A percentile compares a stretch with the other conserved stretches of the same genome.
Evolutionary conservation across 352 stramenopile species (phyloP).

Genomic region (Pythium phragmitis): DNA sequence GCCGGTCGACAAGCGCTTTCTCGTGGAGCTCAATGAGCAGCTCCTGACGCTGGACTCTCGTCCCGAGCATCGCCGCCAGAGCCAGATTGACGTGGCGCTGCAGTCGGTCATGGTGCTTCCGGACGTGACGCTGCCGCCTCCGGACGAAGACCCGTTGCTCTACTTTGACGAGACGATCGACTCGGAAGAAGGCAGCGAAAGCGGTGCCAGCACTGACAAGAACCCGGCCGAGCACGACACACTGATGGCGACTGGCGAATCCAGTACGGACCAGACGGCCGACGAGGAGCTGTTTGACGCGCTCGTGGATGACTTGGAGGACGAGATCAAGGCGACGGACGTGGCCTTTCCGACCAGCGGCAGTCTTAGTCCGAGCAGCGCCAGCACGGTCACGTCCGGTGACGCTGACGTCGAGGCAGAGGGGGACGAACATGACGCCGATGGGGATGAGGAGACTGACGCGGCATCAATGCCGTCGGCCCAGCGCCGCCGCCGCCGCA

Average conservation of each 20-base stretch:
- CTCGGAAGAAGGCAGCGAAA: constrained; percentile 15
- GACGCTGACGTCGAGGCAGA: neutral
- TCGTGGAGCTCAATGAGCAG: constrained; percentile 63
- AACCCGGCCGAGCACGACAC: constrained; percentile 26
- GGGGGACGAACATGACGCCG: constrained; percentile 26
- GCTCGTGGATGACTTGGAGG: constrained; percentile 11
- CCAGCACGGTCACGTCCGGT: constrained; percentile 15
- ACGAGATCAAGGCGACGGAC: neutral
- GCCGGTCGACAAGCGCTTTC: constrained; percentile 57
- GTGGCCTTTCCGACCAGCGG: too few species aligned
- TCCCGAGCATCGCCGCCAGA: constrained; percentile 58
- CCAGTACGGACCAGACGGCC: constrained; percentile 29
- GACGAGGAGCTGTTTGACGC: constrained; percentile 35
- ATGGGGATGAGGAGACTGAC: constrained; percentile 9
- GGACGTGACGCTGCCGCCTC: constrained; percentile 67
- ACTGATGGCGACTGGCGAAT: constrained; percentile 8
- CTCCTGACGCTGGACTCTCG: constrained; percentile 54
- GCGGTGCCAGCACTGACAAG: constrained; percentile 9
- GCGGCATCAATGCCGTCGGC: constrained; percentile 1
- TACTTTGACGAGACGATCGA: constrained; percentile 34
- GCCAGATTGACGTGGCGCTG: constrained; percentile 72
- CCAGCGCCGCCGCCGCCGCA: constrained; percentile 18
- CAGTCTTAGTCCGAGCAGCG: constrained; percentile 1
- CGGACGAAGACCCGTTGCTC: constrained; percentile 39
- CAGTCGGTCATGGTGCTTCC: constrained; percentile 78